phyloP scores from a whole-genome alignment of 2,329 filamentous ascomycete species.

The Dryadomyces quercivorus region DNA sequence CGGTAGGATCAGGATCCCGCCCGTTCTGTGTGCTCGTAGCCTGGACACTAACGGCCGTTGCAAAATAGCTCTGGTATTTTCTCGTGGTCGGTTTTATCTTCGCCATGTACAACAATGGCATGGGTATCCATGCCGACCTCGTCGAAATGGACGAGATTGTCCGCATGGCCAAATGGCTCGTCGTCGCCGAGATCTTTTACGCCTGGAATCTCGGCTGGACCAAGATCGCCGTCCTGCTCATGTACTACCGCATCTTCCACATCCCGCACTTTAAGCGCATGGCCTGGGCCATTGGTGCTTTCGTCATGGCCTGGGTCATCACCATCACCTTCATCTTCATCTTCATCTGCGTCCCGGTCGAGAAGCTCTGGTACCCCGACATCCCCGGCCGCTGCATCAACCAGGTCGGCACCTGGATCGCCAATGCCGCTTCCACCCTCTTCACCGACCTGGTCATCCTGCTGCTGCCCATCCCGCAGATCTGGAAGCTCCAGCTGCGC shows the following conservation, averaged over 20 bases:
- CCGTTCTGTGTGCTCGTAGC: neutral
- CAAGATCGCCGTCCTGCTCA: slow-evolving; percentile 36
- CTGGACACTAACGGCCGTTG: neutral
- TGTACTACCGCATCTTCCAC: slow-evolving; percentile 41
- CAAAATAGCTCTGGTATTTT: slow-evolving; percentile 26
- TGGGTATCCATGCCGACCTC: slow-evolving; percentile 32
- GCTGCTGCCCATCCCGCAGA: slow-evolving; percentile 28
- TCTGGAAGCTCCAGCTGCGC: slow-evolving; percentile 32
- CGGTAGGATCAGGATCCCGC: slow-evolving; percentile 21
- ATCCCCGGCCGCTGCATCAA: slow-evolving; percentile 35
- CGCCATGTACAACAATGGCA: slow-evolving; percentile 31
- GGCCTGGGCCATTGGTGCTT: slow-evolving; percentile 25
- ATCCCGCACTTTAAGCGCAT: slow-evolving; percentile 28
- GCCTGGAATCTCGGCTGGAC: slow-evolving; percentile 34
- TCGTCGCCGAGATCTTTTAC: slow-evolving; percentile 35
- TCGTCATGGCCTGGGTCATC: slow-evolving; percentile 34
- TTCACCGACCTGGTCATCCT: slow-evolving; percentile 33
- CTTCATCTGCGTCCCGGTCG: slow-evolving; percentile 38
- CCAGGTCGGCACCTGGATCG: slow-evolving; percentile 36
- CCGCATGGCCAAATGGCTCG: slow-evolving; percentile 32
- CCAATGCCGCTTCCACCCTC: slow-evolving; percentile 34
- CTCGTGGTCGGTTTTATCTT: slow-evolving; percentile 34
- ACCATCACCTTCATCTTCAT: slow-evolving; percentile 35
- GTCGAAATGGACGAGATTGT: slow-evolving; percentile 24
- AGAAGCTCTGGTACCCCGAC: slow-evolving; percentile 33